Conservation (phyloP, 495 filamentous ascomycete genomes). For the Echria macrotheca region DNA sequence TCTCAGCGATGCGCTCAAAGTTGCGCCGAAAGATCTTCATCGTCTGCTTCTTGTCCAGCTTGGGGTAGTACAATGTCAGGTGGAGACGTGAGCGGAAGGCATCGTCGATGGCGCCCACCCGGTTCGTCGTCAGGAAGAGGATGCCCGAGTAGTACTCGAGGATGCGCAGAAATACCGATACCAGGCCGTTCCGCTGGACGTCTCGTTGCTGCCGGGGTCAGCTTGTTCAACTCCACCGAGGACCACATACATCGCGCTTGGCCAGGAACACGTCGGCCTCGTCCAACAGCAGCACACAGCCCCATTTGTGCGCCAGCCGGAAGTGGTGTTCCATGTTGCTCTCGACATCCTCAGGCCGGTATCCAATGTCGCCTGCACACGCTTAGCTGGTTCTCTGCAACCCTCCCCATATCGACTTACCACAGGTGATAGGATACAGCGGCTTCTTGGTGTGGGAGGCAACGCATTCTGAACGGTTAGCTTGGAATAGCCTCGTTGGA, state of each 20-base stretch:
- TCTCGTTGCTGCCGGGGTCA: constrained; percentile 19
- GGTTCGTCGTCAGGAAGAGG: constrained; percentile 54
- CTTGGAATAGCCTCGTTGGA: too few relatives aligned
- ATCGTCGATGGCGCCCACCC: constrained; percentile 48
- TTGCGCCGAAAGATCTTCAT: constrained; percentile 31
- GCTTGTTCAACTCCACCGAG: too few relatives aligned
- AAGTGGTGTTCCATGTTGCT: constrained; percentile 37
- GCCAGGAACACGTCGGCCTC: constrained; percentile 55
- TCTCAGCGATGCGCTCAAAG: constrained; percentile 21
- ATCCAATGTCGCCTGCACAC: constrained; percentile 10
- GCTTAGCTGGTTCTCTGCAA: background rate
- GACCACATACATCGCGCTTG: constrained; percentile 26
- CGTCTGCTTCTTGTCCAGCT: constrained; percentile 26
- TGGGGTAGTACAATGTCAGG: constrained; percentile 43
- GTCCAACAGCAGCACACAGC: constrained; percentile 49
- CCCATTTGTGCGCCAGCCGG: constrained; percentile 40
- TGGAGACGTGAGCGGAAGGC: constrained; percentile 52
- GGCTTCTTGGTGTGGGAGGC: constrained; percentile 18
- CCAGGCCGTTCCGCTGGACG: constrained; percentile 45
- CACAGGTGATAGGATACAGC: constrained; percentile 23
- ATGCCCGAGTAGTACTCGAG: constrained; percentile 57
- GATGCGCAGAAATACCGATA: constrained; percentile 50
- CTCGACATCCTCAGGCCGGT: constrained; percentile 32
- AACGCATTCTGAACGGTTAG: constrained; percentile 18
- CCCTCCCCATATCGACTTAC: too few relatives aligned